A percentile compares a stretch with the other conserved stretches of the same genome.
Evolutionary conservation across 2,329 filamentous ascomycete species (phyloP).

Genomic region (Rhynchosporium graminicola): DNA sequence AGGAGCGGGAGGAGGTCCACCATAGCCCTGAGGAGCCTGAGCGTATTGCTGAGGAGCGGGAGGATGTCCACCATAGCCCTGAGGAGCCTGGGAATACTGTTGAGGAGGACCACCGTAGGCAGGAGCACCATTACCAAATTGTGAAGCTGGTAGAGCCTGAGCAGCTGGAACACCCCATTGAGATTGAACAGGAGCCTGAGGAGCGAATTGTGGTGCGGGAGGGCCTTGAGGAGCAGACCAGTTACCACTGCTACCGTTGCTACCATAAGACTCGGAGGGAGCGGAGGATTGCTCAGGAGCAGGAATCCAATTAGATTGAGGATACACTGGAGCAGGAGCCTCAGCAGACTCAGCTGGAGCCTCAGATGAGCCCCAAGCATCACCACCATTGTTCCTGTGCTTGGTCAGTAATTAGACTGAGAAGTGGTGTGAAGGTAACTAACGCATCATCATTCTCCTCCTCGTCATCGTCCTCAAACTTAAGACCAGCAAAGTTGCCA

Average conservation of each 20-base stretch:
- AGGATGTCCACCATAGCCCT: not conserved
- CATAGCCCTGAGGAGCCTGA: not conserved
- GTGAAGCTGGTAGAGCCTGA: constrained; percentile 2
- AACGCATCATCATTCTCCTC: constrained; percentile 20
- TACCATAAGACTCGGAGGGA: constrained; percentile 2
- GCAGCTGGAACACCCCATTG: constrained; percentile 10
- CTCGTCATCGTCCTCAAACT: constrained; percentile 31
- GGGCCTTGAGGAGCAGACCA: constrained; percentile 4
- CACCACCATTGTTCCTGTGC: not conserved
- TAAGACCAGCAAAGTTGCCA: constrained; percentile 24
- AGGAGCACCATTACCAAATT: constrained; percentile 9
- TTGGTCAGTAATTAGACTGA: not conserved
- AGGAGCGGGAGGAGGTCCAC: not conserved
- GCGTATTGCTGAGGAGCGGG: not conserved
- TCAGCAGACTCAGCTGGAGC: not conserved
- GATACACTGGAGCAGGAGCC: not conserved
- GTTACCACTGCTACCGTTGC: not conserved
- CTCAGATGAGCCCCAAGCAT: not conserved
- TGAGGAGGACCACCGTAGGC: constrained; percentile 6
- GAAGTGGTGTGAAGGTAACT: not conserved
- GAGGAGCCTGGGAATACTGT: constrained; percentile 1
- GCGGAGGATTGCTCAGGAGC: constrained; percentile 12
- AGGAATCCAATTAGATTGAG: not conserved
- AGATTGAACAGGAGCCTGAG: constrained; percentile 1
- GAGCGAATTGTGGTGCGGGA: constrained; percentile 4